Evolutionary conservation across 2,329 filamentous ascomycete species (phyloP), one percentile per base, ranked within the genome.

Genomic region (Fusarium setosum): DNA sequence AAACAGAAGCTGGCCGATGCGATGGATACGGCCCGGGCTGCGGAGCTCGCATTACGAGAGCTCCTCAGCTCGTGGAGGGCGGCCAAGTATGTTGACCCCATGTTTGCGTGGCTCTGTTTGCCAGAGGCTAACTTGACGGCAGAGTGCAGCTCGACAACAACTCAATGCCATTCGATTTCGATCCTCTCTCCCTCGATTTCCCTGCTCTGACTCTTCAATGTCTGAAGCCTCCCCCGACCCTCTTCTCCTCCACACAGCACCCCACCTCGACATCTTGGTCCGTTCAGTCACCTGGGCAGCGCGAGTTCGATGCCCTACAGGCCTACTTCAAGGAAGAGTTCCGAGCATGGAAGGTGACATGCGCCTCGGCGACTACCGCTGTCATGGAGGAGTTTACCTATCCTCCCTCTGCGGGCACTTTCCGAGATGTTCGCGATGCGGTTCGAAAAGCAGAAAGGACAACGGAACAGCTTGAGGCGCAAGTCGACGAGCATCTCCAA

Each of bases 31-130:
- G 90, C 91, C 18, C 88, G 88, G 65, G 94, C 94, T 6, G 89
- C 94, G 20, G 93, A 97, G 79, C 80, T 97, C 74, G 94, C 95
- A 7, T 79, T 97, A 69, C 84, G 92, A 63, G 95, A 97, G 79
- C 82, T 97, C 41, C 79, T 97, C 54, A 89, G 90, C 72, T 94
- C 92, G 61, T 86, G 94, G 76, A 89, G 92, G 74, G 92, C 94
- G 64, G 94, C 94, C 66, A 93, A 90, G 92, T 94, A 84, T 71
- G 88, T 79, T 32, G 37, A 23, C 42, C 45, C 13, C 34, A n/a
- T 37, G 31, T 47, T 49, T 6, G 15, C 17, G 29, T 35, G 31
- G 24, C 35, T 21, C n/a, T 15, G 18, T 38, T 48, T 37, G 37
- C 38, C 4, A 26, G 37, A 44, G 29, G 23, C 59, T 70, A 65